These are phyloP conservation scores for Dittrichia graveolens DNA, from an alignment of 129 eudicot species.

Conservation along the genomic window DNA sequence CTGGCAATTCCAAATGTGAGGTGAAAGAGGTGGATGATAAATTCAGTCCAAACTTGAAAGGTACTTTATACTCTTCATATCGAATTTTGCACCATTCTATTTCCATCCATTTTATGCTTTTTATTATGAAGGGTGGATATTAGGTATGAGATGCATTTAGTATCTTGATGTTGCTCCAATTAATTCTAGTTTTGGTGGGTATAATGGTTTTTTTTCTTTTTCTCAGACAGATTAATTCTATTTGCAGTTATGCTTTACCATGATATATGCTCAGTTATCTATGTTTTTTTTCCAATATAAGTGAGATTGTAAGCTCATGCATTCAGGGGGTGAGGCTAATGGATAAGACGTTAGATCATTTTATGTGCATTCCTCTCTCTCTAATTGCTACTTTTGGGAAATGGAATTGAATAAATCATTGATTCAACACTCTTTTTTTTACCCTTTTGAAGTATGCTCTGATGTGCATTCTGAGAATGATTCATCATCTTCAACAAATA, in stretches of 20 bases:
- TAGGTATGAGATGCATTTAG: not conserved
- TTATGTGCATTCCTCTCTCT: no score
- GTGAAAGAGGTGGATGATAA: conserved; percentile 37
- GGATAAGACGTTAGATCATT: not conserved
- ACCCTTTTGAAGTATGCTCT: conserved; percentile 26
- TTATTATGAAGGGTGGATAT: not conserved
- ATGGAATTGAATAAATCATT: no score
- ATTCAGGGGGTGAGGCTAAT: not conserved
- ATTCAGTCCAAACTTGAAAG: conserved; percentile 28
- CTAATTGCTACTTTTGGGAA: no score
- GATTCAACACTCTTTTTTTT: not conserved
- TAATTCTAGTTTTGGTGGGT: not conserved
- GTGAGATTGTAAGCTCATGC: not conserved
- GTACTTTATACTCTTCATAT: conserved; percentile 22
- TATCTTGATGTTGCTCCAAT: not conserved
- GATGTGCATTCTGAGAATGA: conserved; percentile 35
- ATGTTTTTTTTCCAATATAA: not conserved
- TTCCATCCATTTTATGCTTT: not conserved
- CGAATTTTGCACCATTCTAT: not conserved
- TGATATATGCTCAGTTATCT: no score
- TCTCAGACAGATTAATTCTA: no score
- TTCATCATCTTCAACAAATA: conserved; percentile 32
- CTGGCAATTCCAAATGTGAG: conserved; percentile 38
- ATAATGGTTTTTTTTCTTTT: no score
- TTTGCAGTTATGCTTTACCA: no score